phyloP scores from a whole-genome alignment of 2,329 filamentous ascomycete genomes.

The Ophiognomonia clavigignenti-juglandacearum region DNA sequence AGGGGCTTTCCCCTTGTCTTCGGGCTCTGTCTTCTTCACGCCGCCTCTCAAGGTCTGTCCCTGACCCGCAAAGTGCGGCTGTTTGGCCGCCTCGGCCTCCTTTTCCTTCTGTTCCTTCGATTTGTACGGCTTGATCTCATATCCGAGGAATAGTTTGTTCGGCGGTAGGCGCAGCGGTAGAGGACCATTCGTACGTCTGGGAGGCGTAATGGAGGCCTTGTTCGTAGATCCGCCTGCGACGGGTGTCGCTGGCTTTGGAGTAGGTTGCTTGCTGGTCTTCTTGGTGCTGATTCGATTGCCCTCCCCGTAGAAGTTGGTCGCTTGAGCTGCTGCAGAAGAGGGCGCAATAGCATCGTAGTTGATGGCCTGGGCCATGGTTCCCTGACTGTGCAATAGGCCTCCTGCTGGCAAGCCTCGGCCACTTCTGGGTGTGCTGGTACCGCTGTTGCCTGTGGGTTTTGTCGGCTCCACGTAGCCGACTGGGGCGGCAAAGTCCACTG shows the following conservation, averaged over 20 bases:
- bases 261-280: slow-evolving; percentile 71
- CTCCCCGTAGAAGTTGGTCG: slow-evolving; percentile 73
- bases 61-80: slow-evolving; percentile 76
- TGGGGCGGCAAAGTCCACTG: slow-evolving; percentile 91
- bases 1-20: slow-evolving; percentile 40
- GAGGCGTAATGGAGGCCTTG: slow-evolving; percentile 29
- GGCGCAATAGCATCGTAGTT: slow-evolving; percentile 92
- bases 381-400: slow-evolving; percentile 74
- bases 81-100: slow-evolving; percentile 58
- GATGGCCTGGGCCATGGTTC: slow-evolving; percentile 96
- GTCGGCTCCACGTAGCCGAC: slow-evolving; percentile 91
- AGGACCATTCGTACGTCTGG: slow-evolving; percentile 65
- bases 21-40: slow-evolving; percentile 63
- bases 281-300: slow-evolving; percentile 82
- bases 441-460: slow-evolving; percentile 60
- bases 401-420: slow-evolving; percentile 60
- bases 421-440: slow-evolving; percentile 82
- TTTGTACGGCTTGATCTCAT: slow-evolving; percentile 84
- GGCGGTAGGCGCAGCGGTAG: slow-evolving; percentile 79
- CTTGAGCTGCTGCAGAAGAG: slow-evolving; percentile 59
- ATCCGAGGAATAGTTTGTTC: slow-evolving; percentile 95
- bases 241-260: slow-evolving; percentile 70
- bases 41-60: slow-evolving; percentile 72
- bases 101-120: slow-evolving; percentile 67
- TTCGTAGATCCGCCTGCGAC: slow-evolving; percentile 52